Base-by-base conservation (phyloP, 805 yeast species). In the Candida patagonica region DNA sequence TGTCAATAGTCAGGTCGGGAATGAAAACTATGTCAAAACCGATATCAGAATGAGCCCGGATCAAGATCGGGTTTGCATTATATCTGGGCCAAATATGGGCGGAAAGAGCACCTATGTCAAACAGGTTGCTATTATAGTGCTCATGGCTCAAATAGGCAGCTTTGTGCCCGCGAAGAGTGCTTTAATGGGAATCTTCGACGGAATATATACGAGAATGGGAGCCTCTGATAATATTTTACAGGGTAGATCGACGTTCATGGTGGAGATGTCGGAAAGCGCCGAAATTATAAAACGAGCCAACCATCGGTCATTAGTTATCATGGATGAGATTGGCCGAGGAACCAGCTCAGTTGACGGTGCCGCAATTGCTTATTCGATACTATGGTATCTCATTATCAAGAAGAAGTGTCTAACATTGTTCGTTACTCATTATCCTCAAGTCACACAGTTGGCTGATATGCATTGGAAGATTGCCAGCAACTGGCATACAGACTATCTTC, bases 61-160 rank as follows among this genome's bases (percentile, higher is more conserved):
- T n/a, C 56, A 63, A 3, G 67, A 73, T 10, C 66, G 85, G 25
- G 71, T 74, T 0, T 63, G 78, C 40, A 67, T 87, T 12, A 73
- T 87, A 17, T 83, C 94, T 0, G 95, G 94, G 0, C 92, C 94
- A 0, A 83, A 83, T 49, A 81, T 83, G 87, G 94, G 94, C 7
- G 94, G 94, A 3, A 84, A 84, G 55, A 78, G 87, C 5, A 76
- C 86, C 1, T 78, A 76, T 51, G 84, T 81, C 12, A 70, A 83
- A 38, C 86, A 81, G 45, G 68, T 81, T 8, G 94, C 92, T 0
- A 57, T 85, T 10, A 62, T 75, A 8, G 76, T 74, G 8, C 72
- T 84, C 6, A 71, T 84, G 80, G 75, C 81, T 1, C 95, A 84
- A 55, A 66, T 82, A 3, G 95, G 95, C 0, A 71, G 82, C 48